Evolutionary conservation across 2,329 filamentous ascomycete species (phyloP), one percentile per base, ranked within the genome.

Genomic region (Acephala macrosclerotiorum): DNA sequence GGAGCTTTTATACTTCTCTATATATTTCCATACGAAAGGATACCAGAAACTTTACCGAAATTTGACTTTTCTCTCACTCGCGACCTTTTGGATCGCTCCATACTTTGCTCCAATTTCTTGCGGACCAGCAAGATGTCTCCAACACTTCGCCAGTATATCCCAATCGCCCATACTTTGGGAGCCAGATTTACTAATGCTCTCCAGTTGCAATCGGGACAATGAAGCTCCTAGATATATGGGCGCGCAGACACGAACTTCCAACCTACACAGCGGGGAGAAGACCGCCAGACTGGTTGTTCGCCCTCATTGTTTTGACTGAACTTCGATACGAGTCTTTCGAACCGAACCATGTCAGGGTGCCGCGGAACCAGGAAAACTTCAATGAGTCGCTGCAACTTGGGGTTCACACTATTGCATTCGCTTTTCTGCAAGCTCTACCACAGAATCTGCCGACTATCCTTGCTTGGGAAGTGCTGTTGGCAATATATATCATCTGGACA

Each of bases 311-410:
- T 18, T 66, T 80, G 12, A 80, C 77, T 1, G 79, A 81, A 68
- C 71, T 81, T 11, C 77, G 79, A 59, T 81, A 80, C 68, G 79
- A 81, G 63, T 80, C 78, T 18, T 81, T 81, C 70, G 77, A 74
- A 0, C 79, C 79, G 58, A 81, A 80, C 65, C 73, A 76, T 57
- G 75, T 80, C 58, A 75, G 78, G 4, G 69, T 75, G 6, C 68
- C 76, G 0, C 70, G 60, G 33, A 61, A 71, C 3, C 72, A 72
- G 26, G 72, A 75, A 38, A 76, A 76, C 45, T 80, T 79, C 66
- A 79, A 74, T 47, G 79, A 81, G 63, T 68, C 69, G 4, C 59
- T 74, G 7, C 77, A 80, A 58, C 71, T 79, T 1, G 68, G 72
- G 14, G 70, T 80, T 40, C 79, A 81, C 63, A 65, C 73, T 35